phyloP scores from a whole-genome alignment of 1,284 basidiomycete species.

The Ganoderma meredithae region DNA sequence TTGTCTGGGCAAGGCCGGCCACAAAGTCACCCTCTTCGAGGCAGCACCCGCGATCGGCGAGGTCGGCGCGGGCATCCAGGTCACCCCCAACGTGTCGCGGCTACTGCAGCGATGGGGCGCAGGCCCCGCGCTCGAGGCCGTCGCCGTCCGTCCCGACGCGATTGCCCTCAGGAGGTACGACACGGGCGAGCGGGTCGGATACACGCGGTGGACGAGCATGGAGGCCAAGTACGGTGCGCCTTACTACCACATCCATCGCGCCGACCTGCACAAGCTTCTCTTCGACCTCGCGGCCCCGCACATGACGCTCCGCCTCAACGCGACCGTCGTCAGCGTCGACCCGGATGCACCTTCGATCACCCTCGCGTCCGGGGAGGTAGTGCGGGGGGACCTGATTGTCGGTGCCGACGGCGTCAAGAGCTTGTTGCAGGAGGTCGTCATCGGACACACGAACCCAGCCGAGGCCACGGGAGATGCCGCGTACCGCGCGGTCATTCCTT shows the following conservation, averaged over 20 bases:
- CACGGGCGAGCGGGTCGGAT: conserved; percentile 51
- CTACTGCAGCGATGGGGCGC: conserved; percentile 54
- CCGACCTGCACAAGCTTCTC: conserved; percentile 61
- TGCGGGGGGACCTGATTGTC: conserved; percentile 50
- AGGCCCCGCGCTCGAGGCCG: conserved; percentile 42
- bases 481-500: conserved; percentile 57
- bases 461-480: conserved; percentile 61
- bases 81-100: conserved; percentile 54
- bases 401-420: conserved; percentile 61
- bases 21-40: conserved; percentile 54
- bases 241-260: conserved; percentile 62
- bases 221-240: conserved; percentile 53
- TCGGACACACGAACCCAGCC: conserved; percentile 41
- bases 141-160: conserved; percentile 49
- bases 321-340: conserved; percentile 53
- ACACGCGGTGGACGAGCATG: conserved; percentile 47
- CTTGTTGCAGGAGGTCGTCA: conserved; percentile 55
- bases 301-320: conserved; percentile 54
- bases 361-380: conserved; percentile 46
- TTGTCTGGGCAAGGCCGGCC: conserved; percentile 52
- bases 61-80: conserved; percentile 60
- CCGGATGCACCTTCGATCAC: conserved; percentile 44
- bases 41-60: conserved; percentile 51
- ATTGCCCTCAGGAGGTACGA: conserved; percentile 51
- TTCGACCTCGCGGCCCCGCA: conserved; percentile 53